These are phyloP conservation scores for Trametes gibbosa DNA, from an alignment of 768 basidiomycete genomes.

Conservation along the genomic window DNA sequence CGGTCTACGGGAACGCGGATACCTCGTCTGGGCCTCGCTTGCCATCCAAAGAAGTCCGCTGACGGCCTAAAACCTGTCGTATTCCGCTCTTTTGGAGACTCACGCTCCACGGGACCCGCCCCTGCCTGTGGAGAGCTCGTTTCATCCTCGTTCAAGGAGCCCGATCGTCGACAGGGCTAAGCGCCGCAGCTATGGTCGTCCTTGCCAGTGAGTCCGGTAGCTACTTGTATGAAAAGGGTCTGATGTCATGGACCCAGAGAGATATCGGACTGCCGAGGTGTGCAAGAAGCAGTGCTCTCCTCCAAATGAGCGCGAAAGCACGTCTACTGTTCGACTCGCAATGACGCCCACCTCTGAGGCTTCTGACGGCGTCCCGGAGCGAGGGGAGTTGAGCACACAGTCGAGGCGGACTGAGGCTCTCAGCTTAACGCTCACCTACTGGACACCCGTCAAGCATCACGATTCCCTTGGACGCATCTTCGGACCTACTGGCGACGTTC, in stretches of 20 bases:
- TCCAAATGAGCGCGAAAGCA: constrained; percentile 7
- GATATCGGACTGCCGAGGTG: constrained; percentile 1
- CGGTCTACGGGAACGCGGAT: constrained; percentile 4
- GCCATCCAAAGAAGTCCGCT: constrained; percentile 2
- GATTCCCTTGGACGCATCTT: background rate
- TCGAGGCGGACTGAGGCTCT: constrained; percentile 2
- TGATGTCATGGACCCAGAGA: background rate
- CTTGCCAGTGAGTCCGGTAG: constrained; percentile 10
- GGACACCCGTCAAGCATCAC: constrained; percentile 11
- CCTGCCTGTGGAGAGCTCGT: background rate
- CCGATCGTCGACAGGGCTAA: background rate
- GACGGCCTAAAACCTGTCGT: constrained; percentile 6
- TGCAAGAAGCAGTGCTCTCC: constrained; percentile 4
- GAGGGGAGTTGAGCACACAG: background rate
- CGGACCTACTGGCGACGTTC: constrained; percentile 1
- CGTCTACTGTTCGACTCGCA: background rate
- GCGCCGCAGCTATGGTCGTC: constrained; percentile 11
- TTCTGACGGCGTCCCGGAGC: background rate
- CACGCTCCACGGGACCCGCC: background rate
- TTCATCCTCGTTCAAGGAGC: background rate
- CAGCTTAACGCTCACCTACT: constrained; percentile 10
- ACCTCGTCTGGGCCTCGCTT: constrained; percentile 8
- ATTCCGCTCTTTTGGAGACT: background rate
- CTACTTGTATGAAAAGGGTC: background rate
- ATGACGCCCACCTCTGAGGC: background rate